Evolutionary conservation across 2,329 filamentous ascomycete species (phyloP).

Genomic region (Monilinia laxa): DNA sequence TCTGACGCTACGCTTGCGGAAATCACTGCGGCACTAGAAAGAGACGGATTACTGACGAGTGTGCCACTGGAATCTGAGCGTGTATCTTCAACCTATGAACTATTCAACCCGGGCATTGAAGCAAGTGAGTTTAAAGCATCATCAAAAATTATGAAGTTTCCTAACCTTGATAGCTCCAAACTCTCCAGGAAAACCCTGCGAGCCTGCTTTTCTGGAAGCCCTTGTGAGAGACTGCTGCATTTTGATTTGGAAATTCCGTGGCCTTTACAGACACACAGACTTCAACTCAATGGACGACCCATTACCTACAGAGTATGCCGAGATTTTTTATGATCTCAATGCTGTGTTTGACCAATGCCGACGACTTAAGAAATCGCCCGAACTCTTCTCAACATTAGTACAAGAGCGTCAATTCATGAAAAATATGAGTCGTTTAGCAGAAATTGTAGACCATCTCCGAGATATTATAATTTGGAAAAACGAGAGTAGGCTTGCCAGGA

Average conservation of each 20-base stretch:
- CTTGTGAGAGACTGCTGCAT: slow-evolving; percentile 3
- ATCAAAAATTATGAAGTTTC: not conserved
- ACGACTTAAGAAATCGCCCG: slow-evolving; percentile 18
- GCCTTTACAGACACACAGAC: not conserved
- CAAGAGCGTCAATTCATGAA: not conserved
- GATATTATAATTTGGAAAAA: not conserved
- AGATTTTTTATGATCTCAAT: slow-evolving; percentile 11
- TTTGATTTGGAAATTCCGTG: slow-evolving; percentile 3
- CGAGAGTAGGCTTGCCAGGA: slow-evolving; percentile 3
- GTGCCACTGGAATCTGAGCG: not conserved
- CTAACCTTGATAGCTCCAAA: not conserved
- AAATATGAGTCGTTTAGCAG: slow-evolving; percentile 1
- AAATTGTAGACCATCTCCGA: slow-evolving; percentile 1
- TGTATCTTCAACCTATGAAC: slow-evolving; percentile 1
- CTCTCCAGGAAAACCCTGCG: slow-evolving; percentile 10
- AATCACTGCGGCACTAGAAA: not conserved
- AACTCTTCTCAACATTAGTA: slow-evolving; percentile 22
- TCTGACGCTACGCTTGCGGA: not conserved
- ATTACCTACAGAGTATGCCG: not conserved
- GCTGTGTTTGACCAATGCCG: slow-evolving; percentile 22
- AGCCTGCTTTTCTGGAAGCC: slow-evolving; percentile 2
- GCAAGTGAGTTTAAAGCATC: not conserved
- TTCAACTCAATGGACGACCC: not conserved
- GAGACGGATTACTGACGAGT: not conserved
- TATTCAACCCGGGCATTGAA: not conserved